phyloP scores from a whole-genome alignment of 352 stramenopile species.

The Pythium dissotocum region DNA sequence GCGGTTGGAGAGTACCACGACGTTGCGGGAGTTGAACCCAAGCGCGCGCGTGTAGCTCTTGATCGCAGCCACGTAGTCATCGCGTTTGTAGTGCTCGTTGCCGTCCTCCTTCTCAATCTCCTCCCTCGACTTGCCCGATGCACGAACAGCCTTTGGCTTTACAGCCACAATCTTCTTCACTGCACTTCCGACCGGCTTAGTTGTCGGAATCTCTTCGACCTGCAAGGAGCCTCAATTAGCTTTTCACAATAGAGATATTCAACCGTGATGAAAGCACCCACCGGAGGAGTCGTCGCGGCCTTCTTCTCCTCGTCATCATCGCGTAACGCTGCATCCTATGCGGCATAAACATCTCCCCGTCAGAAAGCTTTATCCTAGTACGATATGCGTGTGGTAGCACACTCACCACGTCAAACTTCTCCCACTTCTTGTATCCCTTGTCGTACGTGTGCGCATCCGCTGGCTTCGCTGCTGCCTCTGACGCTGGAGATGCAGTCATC shows the following conservation, averaged over 20 bases:
- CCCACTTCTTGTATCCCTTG: constrained; percentile 91
- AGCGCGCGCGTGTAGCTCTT: constrained; percentile 89
- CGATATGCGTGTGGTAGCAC: background rate
- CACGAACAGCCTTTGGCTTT: background rate
- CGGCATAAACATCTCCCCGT: background rate
- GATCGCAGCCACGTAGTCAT: constrained; percentile 87
- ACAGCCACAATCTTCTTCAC: constrained; percentile 5
- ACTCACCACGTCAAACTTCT: constrained; percentile 84
- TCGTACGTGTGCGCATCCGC: constrained; percentile 84
- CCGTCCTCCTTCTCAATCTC: constrained; percentile 89
- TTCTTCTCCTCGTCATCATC: constrained; percentile 32
- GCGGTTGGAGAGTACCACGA: constrained; percentile 87
- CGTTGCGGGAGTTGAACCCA: constrained; percentile 67
- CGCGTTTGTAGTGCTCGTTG: constrained; percentile 89
- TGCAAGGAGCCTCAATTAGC: background rate
- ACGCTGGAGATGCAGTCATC: constrained; percentile 6
- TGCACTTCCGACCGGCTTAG: background rate
- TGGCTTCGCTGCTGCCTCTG: constrained; percentile 22
- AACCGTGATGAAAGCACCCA: background rate
- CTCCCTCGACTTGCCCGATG: constrained; percentile 38
- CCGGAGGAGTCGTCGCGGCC: background rate
- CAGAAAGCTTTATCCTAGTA: no score
- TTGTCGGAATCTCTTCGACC: background rate
- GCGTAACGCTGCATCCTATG: constrained; percentile 34
- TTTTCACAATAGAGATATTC: no score